Conservation (phyloP, 371 early-diverging fungal species). For the Capillidium rhysosporum region DNA sequence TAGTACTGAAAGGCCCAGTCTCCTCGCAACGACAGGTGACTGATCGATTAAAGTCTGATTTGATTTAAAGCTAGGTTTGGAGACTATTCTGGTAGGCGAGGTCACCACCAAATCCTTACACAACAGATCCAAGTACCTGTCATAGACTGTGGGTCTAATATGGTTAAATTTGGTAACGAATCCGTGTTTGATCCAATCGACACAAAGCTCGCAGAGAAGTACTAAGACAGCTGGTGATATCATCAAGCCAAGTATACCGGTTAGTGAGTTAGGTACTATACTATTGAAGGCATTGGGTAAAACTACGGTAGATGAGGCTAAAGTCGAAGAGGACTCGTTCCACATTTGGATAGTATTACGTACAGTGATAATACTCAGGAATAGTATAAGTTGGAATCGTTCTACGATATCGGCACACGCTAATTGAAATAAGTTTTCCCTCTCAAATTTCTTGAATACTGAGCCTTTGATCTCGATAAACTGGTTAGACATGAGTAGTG, state of each 20-base stretch:
- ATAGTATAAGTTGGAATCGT: constrained; percentile 75
- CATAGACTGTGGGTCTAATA: constrained; percentile 73
- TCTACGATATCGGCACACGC: constrained; percentile 88
- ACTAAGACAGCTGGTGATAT: constrained; percentile 69
- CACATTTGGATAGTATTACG: constrained; percentile 51
- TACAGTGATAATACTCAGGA: constrained; percentile 65
- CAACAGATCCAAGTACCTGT: constrained; percentile 62
- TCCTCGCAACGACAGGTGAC: constrained; percentile 68
- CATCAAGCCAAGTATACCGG: constrained; percentile 8
- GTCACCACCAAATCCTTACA: constrained; percentile 58
- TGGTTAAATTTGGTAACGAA: constrained; percentile 95
- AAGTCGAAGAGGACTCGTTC: constrained; percentile 55
- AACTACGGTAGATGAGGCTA: constrained; percentile 9
- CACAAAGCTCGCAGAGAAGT: constrained; percentile 69
- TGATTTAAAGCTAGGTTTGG: constrained; percentile 11
- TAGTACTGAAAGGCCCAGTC: constrained; percentile 78
- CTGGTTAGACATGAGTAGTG: constrained; percentile 86
- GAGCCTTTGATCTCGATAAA: constrained; percentile 95
- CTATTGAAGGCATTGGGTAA: constrained; percentile 35
- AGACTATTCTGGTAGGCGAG: neutral
- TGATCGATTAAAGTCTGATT: constrained; percentile 40
- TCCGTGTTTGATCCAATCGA: constrained; percentile 96
- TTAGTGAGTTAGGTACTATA: constrained; percentile 24
- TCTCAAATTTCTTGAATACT: constrained; percentile 92
- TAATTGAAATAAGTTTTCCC: constrained; percentile 87